These are phyloP conservation scores for Tetracladium setigerum DNA, from an alignment of 495 filamentous ascomycete species.

Conservation along the genomic window DNA sequence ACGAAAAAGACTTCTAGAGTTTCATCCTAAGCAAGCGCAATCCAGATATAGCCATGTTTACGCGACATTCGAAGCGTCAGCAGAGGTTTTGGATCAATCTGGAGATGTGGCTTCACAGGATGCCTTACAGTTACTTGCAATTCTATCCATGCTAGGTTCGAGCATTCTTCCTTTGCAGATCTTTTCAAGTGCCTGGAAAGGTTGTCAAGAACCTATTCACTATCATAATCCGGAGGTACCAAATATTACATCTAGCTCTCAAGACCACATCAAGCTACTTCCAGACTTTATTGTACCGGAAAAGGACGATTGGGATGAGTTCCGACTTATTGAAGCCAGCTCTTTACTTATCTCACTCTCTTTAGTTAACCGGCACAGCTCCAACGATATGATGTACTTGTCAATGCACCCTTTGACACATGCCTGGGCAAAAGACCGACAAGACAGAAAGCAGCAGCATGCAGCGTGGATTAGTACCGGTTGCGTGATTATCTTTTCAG, in stretches of 20 bases:
- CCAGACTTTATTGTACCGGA: no score
- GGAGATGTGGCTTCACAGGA: slow-evolving; percentile 18
- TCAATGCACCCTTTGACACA: background rate
- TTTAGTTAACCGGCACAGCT: no score
- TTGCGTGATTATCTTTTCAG: background rate
- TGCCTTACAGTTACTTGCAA: slow-evolving; percentile 27
- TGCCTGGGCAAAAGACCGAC: background rate
- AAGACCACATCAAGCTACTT: no score
- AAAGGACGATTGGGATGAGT: no score
- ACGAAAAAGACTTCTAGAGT: background rate
- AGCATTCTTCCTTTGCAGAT: slow-evolving; percentile 25
- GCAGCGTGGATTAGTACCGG: background rate
- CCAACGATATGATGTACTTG: no score
- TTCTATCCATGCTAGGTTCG: slow-evolving; percentile 28
- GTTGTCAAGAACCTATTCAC: no score
- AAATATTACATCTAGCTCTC: no score
- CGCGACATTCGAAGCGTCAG: background rate
- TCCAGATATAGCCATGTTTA: slow-evolving; percentile 13
- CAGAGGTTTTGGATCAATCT: slow-evolving; percentile 8
- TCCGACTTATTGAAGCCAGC: no score
- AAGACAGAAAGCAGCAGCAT: background rate
- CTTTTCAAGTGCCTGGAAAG: slow-evolving; percentile 4
- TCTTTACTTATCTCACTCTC: no score
- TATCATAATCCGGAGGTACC: no score
- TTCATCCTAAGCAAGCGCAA: background rate